Percentiles rank a stretch among this genome's conserved stretches.
Conservation (phyloP, 257 asterid species). For the Solanum microdontum region DNA sequence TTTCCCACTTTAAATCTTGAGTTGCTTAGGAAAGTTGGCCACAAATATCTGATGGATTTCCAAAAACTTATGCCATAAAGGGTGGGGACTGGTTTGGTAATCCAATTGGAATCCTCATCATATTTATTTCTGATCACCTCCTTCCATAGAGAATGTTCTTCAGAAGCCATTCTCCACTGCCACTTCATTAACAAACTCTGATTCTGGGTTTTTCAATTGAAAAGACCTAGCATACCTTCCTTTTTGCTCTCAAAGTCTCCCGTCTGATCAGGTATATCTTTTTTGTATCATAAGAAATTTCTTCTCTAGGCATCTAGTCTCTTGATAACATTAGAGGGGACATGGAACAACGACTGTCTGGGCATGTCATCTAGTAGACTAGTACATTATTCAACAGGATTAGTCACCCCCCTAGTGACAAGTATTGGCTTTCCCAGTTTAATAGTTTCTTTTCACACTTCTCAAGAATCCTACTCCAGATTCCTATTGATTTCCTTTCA, state of each 20-base stretch:
- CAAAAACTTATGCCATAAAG: background rate
- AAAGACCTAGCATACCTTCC: background rate
- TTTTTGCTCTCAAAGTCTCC: background rate
- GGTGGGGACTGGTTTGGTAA: background rate
- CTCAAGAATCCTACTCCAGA: background rate
- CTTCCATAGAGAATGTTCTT: background rate
- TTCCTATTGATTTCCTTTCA: background rate
- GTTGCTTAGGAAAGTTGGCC: background rate
- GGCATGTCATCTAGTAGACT: background rate
- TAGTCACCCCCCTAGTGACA: background rate
- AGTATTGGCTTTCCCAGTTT: background rate
- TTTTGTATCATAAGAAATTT: background rate
- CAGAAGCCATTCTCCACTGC: background rate
- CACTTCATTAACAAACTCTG: background rate
- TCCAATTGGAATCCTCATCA: background rate
- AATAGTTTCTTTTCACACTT: background rate
- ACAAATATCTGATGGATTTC: background rate
- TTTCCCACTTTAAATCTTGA: background rate
- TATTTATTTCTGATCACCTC: background rate
- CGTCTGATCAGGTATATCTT: background rate
- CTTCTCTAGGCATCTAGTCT: background rate
- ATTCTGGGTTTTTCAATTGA: background rate
- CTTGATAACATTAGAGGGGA: background rate
- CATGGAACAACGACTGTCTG: background rate
- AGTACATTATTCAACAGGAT: background rate